phyloP scores from a whole-genome alignment of 352 stramenopile species.

The Phytophthora rubi region DNA sequence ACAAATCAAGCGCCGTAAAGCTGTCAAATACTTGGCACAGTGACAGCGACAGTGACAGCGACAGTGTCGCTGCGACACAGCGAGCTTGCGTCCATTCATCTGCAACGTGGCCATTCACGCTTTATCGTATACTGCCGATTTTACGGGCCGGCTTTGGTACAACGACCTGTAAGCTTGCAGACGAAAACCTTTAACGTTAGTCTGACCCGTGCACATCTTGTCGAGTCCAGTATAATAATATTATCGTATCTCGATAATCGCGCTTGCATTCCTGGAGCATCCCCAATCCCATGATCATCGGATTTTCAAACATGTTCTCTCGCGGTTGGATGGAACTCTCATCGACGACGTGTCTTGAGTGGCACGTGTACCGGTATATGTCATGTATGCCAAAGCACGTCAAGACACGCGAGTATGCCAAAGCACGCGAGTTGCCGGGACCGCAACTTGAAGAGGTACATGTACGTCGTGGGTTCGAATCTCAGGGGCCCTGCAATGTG shows the following conservation, averaged over 20 bases:
- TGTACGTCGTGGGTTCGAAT: background rate
- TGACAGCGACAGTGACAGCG: too few relatives aligned
- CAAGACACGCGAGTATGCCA: too few relatives aligned
- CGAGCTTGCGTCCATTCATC: background rate
- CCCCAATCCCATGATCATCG: conserved; percentile 1
- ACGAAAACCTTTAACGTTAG: background rate
- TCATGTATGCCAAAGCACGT: too few relatives aligned
- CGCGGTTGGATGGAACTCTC: background rate
- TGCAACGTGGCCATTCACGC: background rate
- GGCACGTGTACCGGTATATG: background rate
- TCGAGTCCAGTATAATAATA: background rate
- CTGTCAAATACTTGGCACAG: background rate
- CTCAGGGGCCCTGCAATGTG: background rate
- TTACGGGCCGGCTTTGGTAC: background rate
- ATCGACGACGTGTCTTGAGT: background rate
- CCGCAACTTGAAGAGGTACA: conserved; percentile 6
- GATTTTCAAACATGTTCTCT: background rate
- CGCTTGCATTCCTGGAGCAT: background rate
- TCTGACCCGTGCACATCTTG: conserved; percentile 3
- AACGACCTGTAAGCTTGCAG: background rate
- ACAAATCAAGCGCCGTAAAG: conserved; percentile 1
- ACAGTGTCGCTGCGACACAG: too few relatives aligned
- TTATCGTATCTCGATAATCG: conserved; percentile 3
- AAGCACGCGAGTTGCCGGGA: background rate
- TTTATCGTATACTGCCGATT: background rate